Conservation (phyloP, 495 filamentous ascomycete genomes). For the Darksidea phi region DNA sequence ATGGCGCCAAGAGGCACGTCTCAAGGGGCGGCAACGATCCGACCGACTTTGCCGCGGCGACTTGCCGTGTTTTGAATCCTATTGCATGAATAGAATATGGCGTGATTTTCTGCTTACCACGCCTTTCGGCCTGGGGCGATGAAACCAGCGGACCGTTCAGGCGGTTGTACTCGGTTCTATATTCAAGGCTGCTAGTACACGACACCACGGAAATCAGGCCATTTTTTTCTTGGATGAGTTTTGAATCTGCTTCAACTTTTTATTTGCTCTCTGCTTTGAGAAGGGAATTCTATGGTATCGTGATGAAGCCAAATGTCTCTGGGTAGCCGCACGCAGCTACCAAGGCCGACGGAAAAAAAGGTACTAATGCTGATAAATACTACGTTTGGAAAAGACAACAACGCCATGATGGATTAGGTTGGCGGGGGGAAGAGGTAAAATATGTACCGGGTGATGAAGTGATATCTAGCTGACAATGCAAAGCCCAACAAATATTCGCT, state of each 20-base stretch:
- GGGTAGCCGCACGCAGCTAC: not conserved
- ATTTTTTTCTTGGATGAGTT: too few relatives aligned
- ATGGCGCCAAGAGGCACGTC: slow-evolving; percentile 1
- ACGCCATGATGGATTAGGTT: slow-evolving; percentile 1
- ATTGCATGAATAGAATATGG: slow-evolving; percentile 16
- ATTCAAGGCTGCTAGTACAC: too few relatives aligned
- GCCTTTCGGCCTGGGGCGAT: too few relatives aligned
- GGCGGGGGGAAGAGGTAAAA: not conserved
- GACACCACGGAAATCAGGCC: too few relatives aligned
- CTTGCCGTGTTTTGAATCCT: slow-evolving; percentile 8
- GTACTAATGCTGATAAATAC: slow-evolving; percentile 12
- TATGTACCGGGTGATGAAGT: slow-evolving; percentile 24
- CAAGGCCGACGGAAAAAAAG: not conserved
- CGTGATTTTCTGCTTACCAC: slow-evolving; percentile 11
- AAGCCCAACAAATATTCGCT: not conserved
- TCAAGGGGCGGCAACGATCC: not conserved
- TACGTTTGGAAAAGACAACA: slow-evolving; percentile 8
- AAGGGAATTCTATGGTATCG: too few relatives aligned
- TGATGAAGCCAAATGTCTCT: too few relatives aligned
- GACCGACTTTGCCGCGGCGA: slow-evolving; percentile 3
- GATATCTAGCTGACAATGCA: not conserved
- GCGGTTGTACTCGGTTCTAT: too few relatives aligned
- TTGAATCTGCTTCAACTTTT: too few relatives aligned
- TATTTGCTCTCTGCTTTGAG: too few relatives aligned
- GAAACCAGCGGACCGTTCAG: too few relatives aligned